A percentile compares a stretch with the other conserved stretches of the same genome.
Evolutionary conservation across 148 eudicot species (phyloP).

Genomic region (Chenopodium berlandieri): DNA sequence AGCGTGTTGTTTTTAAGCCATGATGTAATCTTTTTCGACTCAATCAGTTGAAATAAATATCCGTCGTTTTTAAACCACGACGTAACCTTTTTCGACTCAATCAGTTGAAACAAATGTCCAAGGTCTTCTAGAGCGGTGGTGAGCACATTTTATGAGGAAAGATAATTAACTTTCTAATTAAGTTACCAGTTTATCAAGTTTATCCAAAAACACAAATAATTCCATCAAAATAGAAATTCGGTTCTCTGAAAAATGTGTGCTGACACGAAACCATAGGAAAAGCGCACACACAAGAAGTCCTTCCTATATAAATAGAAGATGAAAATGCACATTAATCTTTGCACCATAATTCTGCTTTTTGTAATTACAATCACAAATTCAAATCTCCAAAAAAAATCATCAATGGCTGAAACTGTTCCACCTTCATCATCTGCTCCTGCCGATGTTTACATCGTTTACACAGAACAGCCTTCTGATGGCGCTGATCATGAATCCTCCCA

Average conservation of each 20-base stretch:
- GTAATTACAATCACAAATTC: slow-evolving; percentile 7
- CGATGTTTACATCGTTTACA: slow-evolving; percentile 65
- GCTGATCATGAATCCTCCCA: slow-evolving; percentile 58
- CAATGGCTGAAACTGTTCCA: slow-evolving; percentile 31
- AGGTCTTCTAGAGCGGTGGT: too few relatives aligned
- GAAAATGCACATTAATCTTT: neutral
- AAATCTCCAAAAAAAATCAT: slow-evolving; percentile 17
- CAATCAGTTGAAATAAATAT: too few relatives aligned
- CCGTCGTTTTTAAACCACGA: too few relatives aligned
- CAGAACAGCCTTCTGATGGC: slow-evolving; percentile 47
- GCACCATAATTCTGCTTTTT: neutral
- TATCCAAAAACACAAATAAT: too few relatives aligned
- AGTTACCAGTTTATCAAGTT: too few relatives aligned
- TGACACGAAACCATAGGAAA: neutral
- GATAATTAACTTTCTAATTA: too few relatives aligned
- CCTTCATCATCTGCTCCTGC: slow-evolving; percentile 20
- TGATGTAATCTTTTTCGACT: too few relatives aligned
- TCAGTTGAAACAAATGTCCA: too few relatives aligned
- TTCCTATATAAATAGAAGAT: neutral
- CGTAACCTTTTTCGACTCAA: too few relatives aligned
- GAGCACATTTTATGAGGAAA: too few relatives aligned
- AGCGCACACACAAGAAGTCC: neutral
- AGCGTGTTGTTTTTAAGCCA: too few relatives aligned
- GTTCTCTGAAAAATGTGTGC: neutral
- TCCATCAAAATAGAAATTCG: too few relatives aligned